These are phyloP conservation scores for Echium plantagineum DNA, from an alignment of 257 asterid genomes.

Conservation along the genomic window DNA sequence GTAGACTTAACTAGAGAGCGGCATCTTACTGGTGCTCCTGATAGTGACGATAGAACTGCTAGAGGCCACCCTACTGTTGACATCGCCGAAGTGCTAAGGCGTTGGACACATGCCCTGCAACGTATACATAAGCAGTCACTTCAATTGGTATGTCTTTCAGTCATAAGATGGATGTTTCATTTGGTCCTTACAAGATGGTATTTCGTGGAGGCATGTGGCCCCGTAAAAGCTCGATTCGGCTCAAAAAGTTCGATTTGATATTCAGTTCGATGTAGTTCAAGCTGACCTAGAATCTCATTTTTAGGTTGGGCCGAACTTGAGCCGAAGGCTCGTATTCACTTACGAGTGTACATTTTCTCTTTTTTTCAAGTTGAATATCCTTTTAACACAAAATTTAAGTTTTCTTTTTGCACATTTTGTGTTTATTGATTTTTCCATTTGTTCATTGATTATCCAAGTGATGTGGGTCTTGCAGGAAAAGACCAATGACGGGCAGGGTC, in stretches of 20 bases:
- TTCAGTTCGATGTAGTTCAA: too few species aligned
- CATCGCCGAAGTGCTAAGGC: conserved; percentile 87
- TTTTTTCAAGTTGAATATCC: too few species aligned
- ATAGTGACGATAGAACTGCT: conserved; percentile 58
- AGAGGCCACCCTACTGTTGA: conserved; percentile 93
- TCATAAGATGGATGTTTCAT: neutral
- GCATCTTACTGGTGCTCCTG: conserved; percentile 24
- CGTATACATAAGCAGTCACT: conserved; percentile 93
- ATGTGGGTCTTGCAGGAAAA: conserved; percentile 52
- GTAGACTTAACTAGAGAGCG: conserved; percentile 29
- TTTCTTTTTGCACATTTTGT: too few species aligned
- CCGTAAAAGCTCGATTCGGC: too few species aligned
- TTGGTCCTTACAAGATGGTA: neutral
- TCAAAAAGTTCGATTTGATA: too few species aligned
- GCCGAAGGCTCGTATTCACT: too few species aligned
- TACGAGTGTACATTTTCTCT: too few species aligned
- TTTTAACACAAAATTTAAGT: too few species aligned
- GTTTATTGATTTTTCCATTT: neutral
- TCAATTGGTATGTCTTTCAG: conserved; percentile 54
- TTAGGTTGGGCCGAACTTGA: too few species aligned
- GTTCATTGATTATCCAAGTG: conserved; percentile 1
- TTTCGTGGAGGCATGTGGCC: neutral
- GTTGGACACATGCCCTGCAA: conserved; percentile 99
- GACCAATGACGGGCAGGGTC: conserved; percentile 91
- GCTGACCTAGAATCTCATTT: too few species aligned